Conservation (phyloP, 1,284 basidiomycete species). For the Phenoliferia sp. region DNA sequence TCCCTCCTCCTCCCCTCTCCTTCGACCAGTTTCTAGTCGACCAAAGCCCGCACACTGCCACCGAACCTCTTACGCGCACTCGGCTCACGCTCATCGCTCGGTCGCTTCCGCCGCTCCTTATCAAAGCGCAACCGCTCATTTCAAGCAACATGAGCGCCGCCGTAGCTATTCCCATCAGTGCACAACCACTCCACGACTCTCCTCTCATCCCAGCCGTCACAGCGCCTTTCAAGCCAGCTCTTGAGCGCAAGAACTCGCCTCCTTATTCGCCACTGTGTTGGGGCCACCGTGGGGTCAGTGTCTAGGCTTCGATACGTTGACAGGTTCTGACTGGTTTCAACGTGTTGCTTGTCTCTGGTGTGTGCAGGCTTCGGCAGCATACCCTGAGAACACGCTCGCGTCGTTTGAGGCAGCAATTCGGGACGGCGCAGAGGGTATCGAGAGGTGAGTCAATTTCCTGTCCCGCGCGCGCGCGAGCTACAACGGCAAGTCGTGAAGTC, state of each 20-base stretch:
- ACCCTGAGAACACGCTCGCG: constrained; percentile 44
- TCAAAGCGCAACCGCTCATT: no score
- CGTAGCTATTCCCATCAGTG: not conserved
- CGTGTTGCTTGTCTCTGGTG: not conserved
- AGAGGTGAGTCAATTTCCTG: constrained; percentile 53
- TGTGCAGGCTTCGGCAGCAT: constrained; percentile 70
- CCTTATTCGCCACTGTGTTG: constrained; percentile 50
- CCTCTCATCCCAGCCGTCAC: not conserved
- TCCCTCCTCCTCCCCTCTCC: no score
- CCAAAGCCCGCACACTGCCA: no score
- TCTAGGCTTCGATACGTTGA: not conserved
- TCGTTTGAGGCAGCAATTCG: constrained; percentile 89
- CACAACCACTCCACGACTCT: not conserved
- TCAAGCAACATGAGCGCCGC: no score
- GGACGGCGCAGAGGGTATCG: constrained; percentile 90
- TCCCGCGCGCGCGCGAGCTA: no score
- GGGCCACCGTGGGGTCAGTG: constrained; percentile 84
- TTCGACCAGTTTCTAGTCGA: no score
- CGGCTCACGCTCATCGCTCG: no score
- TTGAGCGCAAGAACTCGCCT: not conserved
- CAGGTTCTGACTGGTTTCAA: not conserved
- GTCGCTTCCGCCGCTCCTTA: no score
- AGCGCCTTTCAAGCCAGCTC: not conserved
- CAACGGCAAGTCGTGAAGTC: no score
- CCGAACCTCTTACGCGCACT: no score